These are phyloP conservation scores for Senna siamea DNA, from an alignment of 306 rosid species.

Conservation along the genomic window DNA sequence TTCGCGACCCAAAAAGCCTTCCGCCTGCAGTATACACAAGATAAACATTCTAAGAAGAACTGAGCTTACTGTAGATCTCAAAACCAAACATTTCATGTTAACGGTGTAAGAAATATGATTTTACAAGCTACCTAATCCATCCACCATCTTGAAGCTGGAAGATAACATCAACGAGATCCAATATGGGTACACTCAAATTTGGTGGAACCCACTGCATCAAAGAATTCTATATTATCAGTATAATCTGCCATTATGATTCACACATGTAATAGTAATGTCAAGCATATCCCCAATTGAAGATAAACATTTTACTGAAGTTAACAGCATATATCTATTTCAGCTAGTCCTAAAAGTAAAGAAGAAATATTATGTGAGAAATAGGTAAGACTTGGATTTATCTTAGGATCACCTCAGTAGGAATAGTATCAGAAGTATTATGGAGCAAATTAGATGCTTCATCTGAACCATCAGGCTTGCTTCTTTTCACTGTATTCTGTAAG, in stretches of 20 bases:
- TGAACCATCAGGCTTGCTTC: conserved; percentile 43
- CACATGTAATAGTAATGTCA: conserved; percentile 11
- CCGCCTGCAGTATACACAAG: conserved; percentile 58
- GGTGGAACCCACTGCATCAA: conserved; percentile 96
- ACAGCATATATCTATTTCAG: conserved; percentile 23
- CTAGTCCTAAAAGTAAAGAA: conserved; percentile 7
- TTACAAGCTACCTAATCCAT: conserved; percentile 84
- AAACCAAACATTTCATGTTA: conserved; percentile 8
- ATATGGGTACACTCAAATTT: conserved; percentile 82
- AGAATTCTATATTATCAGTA: conserved; percentile 42
- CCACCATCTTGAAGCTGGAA: conserved; percentile 98
- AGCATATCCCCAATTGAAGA: conserved; percentile 21
- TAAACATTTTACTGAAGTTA: conserved; percentile 4
- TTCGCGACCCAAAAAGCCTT: conserved; percentile 99
- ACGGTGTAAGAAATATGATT: conserved; percentile 10
- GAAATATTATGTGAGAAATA: conserved; percentile 15
- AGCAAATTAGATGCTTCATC: conserved; percentile 53
- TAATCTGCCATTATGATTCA: conserved; percentile 21
- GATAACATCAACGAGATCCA: conserved; percentile 92
- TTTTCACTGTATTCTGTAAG: conserved; percentile 51
- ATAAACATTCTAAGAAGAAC: conserved; percentile 37
- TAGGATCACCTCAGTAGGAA: conserved; percentile 85
- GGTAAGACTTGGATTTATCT: conserved; percentile 25
- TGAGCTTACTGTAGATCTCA: conserved; percentile 29
- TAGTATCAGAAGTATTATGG: conserved; percentile 64